phyloP scores from a whole-genome alignment of 129 eudicot genomes.

The Saposhnikovia divaricata region DNA sequence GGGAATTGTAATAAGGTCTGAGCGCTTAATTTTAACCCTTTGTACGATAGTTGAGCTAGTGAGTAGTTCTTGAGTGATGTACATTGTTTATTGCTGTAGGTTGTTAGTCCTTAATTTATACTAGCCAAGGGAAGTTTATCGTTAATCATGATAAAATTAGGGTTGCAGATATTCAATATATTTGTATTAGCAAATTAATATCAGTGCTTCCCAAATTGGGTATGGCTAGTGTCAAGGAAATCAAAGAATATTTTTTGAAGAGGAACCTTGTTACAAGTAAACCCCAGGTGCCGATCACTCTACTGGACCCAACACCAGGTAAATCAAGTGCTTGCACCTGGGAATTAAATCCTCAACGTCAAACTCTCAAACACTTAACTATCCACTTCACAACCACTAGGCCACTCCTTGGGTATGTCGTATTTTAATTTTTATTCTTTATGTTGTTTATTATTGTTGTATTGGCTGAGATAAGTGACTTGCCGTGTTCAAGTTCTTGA shows the following conservation, averaged over 20 bases:
- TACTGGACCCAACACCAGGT: no score
- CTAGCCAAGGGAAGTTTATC: background rate
- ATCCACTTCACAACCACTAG: no score
- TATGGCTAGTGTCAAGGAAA: background rate
- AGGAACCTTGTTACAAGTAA: no score
- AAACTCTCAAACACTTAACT: no score
- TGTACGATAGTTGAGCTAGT: background rate
- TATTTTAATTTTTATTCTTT: background rate
- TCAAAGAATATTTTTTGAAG: no score
- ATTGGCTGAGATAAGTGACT: background rate
- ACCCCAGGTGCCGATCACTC: no score
- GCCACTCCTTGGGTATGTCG: background rate
- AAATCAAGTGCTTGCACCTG: no score
- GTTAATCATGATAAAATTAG: background rate
- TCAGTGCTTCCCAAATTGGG: background rate
- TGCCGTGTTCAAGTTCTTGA: background rate
- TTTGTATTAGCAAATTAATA: background rate
- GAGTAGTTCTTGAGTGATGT: background rate
- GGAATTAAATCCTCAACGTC: no score
- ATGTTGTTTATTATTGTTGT: background rate
- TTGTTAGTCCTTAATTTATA: background rate
- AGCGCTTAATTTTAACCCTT: background rate
- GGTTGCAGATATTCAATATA: background rate
- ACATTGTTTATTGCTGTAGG: background rate
- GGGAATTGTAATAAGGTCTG: background rate